A percentile compares a stretch with the other conserved stretches of the same genome.
These are phyloP conservation scores for Neocallimastix lanati DNA, from an alignment of 192 early-diverging fungal species.

Conservation along the genomic window DNA sequence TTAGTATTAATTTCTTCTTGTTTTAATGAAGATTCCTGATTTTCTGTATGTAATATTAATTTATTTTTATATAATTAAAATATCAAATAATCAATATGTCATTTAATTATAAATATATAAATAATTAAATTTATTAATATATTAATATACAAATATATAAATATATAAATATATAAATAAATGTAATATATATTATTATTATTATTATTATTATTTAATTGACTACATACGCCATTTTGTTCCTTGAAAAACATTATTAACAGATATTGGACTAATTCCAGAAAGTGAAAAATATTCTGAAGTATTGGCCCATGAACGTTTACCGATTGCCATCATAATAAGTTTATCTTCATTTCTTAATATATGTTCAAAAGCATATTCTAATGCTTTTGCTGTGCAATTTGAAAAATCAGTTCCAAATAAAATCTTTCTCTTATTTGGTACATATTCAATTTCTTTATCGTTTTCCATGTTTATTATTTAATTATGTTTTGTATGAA, in stretches of 20 bases:
- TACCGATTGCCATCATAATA: not conserved
- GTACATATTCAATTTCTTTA: not conserved
- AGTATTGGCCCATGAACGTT: not conserved
- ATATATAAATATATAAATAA: too few species aligned
- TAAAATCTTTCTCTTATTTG: not conserved
- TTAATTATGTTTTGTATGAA: too few species aligned
- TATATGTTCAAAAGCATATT: not conserved
- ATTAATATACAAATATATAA: too few species aligned
- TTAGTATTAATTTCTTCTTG: not conserved
- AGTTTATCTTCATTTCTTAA: not conserved
- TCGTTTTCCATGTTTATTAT: not conserved
- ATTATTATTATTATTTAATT: too few species aligned
- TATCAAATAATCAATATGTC: too few species aligned
- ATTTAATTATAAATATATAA: too few species aligned
- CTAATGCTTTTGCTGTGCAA: not conserved
- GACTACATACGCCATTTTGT: not conserved
- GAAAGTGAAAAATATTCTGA: not conserved
- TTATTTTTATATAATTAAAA: too few species aligned
- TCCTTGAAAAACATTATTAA: not conserved
- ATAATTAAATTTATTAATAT: too few species aligned
- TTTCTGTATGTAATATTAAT: not conserved
- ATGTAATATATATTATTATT: too few species aligned
- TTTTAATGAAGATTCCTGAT: not conserved
- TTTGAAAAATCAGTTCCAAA: not conserved
- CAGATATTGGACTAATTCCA: not conserved